phyloP scores from a whole-genome alignment of 441 rosid species.

The Populus hybrid region DNA sequence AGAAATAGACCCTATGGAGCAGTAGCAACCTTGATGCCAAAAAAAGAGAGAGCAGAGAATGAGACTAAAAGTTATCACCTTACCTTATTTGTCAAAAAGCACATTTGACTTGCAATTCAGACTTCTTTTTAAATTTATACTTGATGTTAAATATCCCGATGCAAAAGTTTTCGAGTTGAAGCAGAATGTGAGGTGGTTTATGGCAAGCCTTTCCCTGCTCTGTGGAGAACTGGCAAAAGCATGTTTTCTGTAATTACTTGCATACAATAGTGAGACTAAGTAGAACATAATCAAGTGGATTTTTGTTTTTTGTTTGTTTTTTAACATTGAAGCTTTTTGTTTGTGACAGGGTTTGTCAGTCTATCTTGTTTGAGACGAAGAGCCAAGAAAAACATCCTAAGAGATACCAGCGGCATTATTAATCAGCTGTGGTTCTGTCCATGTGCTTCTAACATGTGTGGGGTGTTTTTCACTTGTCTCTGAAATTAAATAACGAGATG shows the following conservation, averaged over 20 bases:
- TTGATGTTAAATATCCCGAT: slow-evolving; percentile 6
- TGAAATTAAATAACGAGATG: no score
- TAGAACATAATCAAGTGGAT: not conserved
- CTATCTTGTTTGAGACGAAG: slow-evolving; percentile 23
- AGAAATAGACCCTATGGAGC: no score
- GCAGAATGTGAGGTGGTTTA: slow-evolving; percentile 43
- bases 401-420: slow-evolving; percentile 36
- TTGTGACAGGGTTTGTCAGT: slow-evolving; percentile 22
- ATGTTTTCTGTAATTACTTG: slow-evolving; percentile 26
- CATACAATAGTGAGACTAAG: not conserved
- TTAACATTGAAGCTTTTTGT: not conserved
- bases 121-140: no score
- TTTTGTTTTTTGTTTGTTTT: not conserved
- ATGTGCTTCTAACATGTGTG: no score
- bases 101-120: no score
- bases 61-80: no score
- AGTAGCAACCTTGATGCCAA: no score
- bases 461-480: no score
- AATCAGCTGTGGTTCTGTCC: no score
- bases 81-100: no score
- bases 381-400: slow-evolving; percentile 34
- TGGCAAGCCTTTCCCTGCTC: slow-evolving; percentile 43
- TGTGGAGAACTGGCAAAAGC: slow-evolving; percentile 35
- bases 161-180: slow-evolving; percentile 31
- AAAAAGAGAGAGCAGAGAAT: no score